phyloP scores from a whole-genome alignment of 202 grass and related monocot species.

The Setaria viridis region DNA sequence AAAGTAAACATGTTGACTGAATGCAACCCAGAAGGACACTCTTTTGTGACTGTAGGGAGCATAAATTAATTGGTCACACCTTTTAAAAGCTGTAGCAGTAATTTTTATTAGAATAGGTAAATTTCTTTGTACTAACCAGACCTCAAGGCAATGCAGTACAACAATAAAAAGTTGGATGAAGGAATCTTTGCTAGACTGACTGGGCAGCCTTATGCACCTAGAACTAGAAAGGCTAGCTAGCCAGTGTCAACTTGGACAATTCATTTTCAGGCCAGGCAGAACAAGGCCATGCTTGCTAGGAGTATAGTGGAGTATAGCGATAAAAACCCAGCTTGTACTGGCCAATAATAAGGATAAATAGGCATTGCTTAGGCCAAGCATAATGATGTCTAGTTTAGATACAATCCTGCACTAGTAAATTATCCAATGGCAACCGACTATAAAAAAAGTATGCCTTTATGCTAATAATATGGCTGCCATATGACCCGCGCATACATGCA shows the following conservation, averaged over 20 bases:
- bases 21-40: neutral
- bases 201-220: slow-evolving; percentile 15
- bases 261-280: slow-evolving; percentile 4
- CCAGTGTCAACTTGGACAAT: neutral
- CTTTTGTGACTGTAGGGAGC: neutral
- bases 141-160: neutral
- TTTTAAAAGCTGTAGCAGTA: slow-evolving; percentile 20
- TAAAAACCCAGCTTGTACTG: slow-evolving; percentile 6
- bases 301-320: neutral
- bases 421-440: neutral
- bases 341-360: neutral
- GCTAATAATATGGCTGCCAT: slow-evolving; percentile 13
- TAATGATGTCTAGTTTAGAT: slow-evolving; percentile 3
- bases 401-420: neutral
- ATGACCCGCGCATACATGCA: neutral
- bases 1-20: neutral
- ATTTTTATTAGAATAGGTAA: slow-evolving; percentile 14
- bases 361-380: neutral
- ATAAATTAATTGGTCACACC: neutral
- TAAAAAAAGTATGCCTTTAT: neutral
- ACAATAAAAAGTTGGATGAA: neutral
- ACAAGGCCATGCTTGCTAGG: slow-evolving; percentile 26
- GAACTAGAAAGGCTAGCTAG: slow-evolving; percentile 1
- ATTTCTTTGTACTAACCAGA: slow-evolving; percentile 29
- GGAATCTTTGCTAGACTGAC: slow-evolving; percentile 27